Percentiles rank a stretch among this genome's conserved stretches.
Evolutionary conservation across 257 asterid species (phyloP).

Genomic region (Paraleonurus japonicus): DNA sequence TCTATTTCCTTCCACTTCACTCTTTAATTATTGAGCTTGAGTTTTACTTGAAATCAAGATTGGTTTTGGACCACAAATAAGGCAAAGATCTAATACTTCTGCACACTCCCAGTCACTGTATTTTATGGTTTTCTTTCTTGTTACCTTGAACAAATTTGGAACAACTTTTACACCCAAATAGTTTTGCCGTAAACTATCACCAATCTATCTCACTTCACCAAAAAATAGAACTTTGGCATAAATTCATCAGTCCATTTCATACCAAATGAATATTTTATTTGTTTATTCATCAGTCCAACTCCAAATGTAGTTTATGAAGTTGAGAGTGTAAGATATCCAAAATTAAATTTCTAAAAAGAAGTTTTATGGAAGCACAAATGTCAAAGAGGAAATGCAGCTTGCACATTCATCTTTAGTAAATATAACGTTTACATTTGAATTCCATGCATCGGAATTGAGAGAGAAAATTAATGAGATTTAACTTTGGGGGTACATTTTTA

Average conservation of each 20-base stretch:
- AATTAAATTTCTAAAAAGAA: too few relatives aligned
- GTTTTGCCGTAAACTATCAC: background rate
- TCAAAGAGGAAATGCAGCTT: background rate
- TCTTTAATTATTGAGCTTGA: constrained; percentile 7
- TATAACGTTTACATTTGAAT: too few relatives aligned
- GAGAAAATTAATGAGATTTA: too few relatives aligned
- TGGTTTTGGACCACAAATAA: background rate
- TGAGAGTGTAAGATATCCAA: background rate
- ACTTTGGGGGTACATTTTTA: too few relatives aligned
- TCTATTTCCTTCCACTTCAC: constrained; percentile 2
- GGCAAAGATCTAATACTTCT: background rate
- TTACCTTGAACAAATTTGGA: background rate
- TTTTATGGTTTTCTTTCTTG: background rate
- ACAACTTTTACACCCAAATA: background rate
- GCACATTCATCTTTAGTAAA: background rate
- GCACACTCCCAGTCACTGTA: background rate
- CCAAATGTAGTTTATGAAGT: background rate
- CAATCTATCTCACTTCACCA: background rate
- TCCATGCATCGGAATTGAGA: too few relatives aligned
- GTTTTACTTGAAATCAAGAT: background rate
- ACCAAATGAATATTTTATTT: background rate
- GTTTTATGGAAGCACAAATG: background rate
- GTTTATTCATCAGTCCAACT: background rate
- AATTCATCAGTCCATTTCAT: background rate
- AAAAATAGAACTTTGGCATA: background rate